phyloP scores from a whole-genome alignment of 495 filamentous ascomycete genomes.

The Aspergillus wentii region DNA sequence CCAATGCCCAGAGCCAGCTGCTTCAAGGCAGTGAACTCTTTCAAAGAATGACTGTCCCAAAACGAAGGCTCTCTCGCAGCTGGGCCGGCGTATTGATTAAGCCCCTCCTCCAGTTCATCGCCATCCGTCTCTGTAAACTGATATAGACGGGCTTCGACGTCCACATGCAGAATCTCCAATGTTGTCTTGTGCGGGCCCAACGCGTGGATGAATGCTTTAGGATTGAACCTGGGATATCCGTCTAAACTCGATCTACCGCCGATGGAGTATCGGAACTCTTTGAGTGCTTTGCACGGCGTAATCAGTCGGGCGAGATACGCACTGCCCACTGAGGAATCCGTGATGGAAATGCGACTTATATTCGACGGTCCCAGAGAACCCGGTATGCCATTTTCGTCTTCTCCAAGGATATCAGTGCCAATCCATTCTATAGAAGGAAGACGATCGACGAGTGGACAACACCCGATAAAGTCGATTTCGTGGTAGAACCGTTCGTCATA shows the following conservation, averaged over 20 bases:
- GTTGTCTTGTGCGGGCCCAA: constrained; percentile 17
- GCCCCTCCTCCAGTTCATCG: constrained; percentile 1
- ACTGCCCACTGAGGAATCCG: constrained; percentile 11
- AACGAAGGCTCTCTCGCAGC: too few species aligned
- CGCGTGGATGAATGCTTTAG: constrained; percentile 18
- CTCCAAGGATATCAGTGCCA: constrained; percentile 10
- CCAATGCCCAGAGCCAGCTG: not conserved
- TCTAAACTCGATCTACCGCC: constrained; percentile 13
- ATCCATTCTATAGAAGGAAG: constrained; percentile 23
- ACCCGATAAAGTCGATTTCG: constrained; percentile 7
- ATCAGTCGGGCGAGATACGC: constrained; percentile 12
- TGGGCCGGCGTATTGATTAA: too few species aligned
- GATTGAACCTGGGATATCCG: constrained; percentile 6
- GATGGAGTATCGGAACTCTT: constrained; percentile 16
- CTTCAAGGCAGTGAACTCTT: not conserved
- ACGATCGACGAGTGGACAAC: constrained; percentile 6
- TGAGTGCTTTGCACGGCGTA: constrained; percentile 13
- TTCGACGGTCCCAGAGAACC: constrained; percentile 10
- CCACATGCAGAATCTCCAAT: constrained; percentile 21
- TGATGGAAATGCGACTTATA: constrained; percentile 12
- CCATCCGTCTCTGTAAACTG: constrained; percentile 1
- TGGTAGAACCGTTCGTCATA: constrained; percentile 14
- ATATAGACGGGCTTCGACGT: constrained; percentile 7
- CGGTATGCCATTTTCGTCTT: not conserved
- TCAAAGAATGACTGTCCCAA: constrained; percentile 1